Conservation (phyloP, 139 green algal species). For the Deuterostichococcus epilithicus region DNA sequence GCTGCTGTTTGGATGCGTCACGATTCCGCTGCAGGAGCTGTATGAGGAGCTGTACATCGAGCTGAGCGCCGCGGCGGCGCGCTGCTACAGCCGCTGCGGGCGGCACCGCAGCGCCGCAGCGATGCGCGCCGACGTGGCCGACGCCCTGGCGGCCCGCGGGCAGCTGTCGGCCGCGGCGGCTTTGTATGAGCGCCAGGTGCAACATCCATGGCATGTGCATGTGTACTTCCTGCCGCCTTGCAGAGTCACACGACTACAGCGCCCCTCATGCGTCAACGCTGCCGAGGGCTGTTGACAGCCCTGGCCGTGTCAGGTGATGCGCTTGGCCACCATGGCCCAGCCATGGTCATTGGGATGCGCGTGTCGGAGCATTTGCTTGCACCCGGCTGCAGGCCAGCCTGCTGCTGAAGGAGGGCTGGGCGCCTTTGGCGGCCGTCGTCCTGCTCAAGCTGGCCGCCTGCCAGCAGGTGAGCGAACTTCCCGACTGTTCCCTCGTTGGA, state of each 20-base stretch:
- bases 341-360: constrained; percentile 4
- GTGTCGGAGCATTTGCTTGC: background rate
- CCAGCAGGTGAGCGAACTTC: constrained; percentile 13
- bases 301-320: too few relatives aligned
- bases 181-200: constrained; percentile 26
- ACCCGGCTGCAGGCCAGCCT: background rate
- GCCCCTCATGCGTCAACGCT: too few relatives aligned
- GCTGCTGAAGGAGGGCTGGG: constrained; percentile 45
- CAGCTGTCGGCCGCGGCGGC: constrained; percentile 3
- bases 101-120: constrained; percentile 30
- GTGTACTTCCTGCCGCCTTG: too few relatives aligned
- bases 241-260: too few relatives aligned
- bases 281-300: too few relatives aligned
- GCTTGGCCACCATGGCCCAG: too few relatives aligned
- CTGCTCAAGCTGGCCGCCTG: constrained; percentile 43
- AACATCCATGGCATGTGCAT: too few relatives aligned
- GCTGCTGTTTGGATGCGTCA: too few relatives aligned
- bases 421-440: constrained; percentile 21
- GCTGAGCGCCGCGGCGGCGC: constrained; percentile 32
- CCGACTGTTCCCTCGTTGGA: too few relatives aligned
- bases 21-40: constrained; percentile 16
- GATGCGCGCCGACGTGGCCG: constrained; percentile 44
- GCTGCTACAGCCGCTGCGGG: constrained; percentile 37
- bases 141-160: constrained; percentile 25
- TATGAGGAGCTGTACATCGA: constrained; percentile 42